Evolutionary conservation across 768 basidiomycete genomes (phyloP).

Genomic region (Trametes cingulata): DNA sequence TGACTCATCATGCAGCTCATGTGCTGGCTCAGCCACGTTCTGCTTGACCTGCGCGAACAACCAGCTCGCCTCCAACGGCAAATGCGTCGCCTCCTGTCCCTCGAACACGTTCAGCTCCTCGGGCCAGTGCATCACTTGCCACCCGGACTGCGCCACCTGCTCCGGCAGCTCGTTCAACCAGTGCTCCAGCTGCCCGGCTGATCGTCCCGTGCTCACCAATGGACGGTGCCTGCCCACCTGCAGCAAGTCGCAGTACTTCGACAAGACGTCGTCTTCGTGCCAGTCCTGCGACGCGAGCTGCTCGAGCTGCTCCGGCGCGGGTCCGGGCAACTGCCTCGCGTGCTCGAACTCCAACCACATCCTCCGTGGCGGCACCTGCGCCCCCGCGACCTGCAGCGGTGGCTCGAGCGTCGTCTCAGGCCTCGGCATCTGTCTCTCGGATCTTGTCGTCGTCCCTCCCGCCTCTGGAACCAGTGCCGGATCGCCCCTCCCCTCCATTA

Average conservation of each 20-base stretch:
- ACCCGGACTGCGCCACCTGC: conserved; percentile 85
- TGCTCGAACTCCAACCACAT: conserved; percentile 67
- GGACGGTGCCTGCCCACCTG: conserved; percentile 83
- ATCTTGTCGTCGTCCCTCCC: conserved; percentile 58
- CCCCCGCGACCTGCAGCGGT: conserved; percentile 58
- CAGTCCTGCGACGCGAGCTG: conserved; percentile 75
- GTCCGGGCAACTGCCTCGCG: conserved; percentile 67
- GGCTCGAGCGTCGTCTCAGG: conserved; percentile 60
- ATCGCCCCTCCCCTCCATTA: conserved; percentile 52
- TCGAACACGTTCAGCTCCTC: conserved; percentile 66
- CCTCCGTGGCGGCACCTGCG: conserved; percentile 66
- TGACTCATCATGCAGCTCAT: conserved; percentile 72
- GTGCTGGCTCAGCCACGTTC: conserved; percentile 62
- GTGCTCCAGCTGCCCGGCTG: conserved; percentile 69
- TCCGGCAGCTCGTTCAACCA: conserved; percentile 77
- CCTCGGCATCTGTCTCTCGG: conserved; percentile 79
- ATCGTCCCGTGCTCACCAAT: conserved; percentile 69
- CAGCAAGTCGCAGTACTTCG: conserved; percentile 70
- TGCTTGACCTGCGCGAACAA: conserved; percentile 73
- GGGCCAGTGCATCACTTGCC: conserved; percentile 72
- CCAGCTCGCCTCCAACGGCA: conserved; percentile 68
- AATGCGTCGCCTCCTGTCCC: conserved; percentile 77
- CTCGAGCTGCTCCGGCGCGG: conserved; percentile 73
- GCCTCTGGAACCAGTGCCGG: conserved; percentile 42
- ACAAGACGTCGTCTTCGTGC: conserved; percentile 62